Base-by-base conservation (phyloP, 1,139 yeast genomes). In the Candida gigantensis region DNA sequence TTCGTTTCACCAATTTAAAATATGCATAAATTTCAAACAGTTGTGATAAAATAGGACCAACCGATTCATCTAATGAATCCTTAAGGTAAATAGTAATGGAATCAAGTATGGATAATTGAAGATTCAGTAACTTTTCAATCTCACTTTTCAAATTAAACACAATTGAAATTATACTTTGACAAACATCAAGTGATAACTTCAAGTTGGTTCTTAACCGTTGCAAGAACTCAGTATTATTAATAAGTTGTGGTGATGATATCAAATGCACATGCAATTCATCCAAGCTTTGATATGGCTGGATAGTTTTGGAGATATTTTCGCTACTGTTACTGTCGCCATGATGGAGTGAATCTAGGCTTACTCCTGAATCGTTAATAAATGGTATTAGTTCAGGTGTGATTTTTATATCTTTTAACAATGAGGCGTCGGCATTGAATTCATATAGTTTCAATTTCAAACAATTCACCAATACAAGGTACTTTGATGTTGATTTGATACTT, bases 1-100 rank as follows among this genome's bases (percentile, higher is more conserved):
- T 50, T 33, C 72, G 45, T 37, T 60, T 62, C 6, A 36, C 29
- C 35, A 62, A 62, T 7, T 49, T 49, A 41, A 52, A 57, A 15
- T 47, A 43, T 10, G 42, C 39, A 27, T 46, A 50, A 6, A 52
- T 43, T 3, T 23, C 24, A 39, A 36, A 53, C 20, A 46, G 28
- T 11, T 31, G 47, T 17, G 37, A 14, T 32, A 43, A 41, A 16
- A 39, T 29, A 14, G 32, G 24, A 8, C 41, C 28, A 17, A 33
- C 24, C 8, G 27, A 18, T 17, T 35, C 30, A 21, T 24, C 18
- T 3, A 42, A 28, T 12, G 28, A 35, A 6, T 39, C 35, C 34
- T 51, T 54, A 5, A 52, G 34, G 24, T 46, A 50, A 2, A 53
- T 32, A 2, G 57, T 54, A 19, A 57, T 48, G 3, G 42, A 43